Base-by-base conservation (phyloP, 352 stramenopile genomes). In the Phytopythium mirpurense region DNA sequence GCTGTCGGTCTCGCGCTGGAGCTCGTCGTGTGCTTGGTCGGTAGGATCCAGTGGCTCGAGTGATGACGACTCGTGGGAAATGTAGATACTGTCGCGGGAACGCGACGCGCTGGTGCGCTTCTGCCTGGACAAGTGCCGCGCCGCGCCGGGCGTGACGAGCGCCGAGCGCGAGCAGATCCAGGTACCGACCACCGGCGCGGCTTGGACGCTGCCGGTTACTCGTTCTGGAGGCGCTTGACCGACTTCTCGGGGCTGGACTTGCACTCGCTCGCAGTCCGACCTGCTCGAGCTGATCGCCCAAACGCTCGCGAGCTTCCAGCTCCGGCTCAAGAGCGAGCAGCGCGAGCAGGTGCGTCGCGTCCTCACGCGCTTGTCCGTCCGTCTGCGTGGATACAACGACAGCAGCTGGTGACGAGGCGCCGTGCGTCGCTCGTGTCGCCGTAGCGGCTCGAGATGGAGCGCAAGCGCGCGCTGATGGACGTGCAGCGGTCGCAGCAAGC, bases 51-150 rank as follows among this genome's bases (percentile, higher is more conserved):
- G n/a, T n/a, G n/a, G n/a, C n/a, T n/a, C n/a, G n/a, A n/a, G n/a
- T n/a, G n/a, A n/a, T n/a, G n/a, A n/a, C n/a, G n/a, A n/a, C n/a
- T n/a, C n/a, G n/a, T n/a, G n/a, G n/a, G n/a, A n/a, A n/a, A n/a
- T 14, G 19, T 16, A 50, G 36, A 31, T 55, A 5, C 21, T 35
- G 1, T 34, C 27, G 43, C 24, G 46, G 21, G 46, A 52, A 3
- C 46, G 18, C 8, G 32, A 42, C 29, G 46, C 29, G 21, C 46
- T 52, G 3, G 46, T 42, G 18, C 2, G 2, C 29, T 52, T 52
- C 14, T 52, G 46, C 32, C n/a, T 52, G 19, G 32, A 52, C 19
- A 52, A 52, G 19, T 43, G 46, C 19, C 27, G 46, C 5, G 19
- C n/a, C 12, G 21, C 29, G 19, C 36, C 18, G 38, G 19, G 38